Evolutionary conservation across 352 stramenopile species (phyloP).

Genomic region (Pythium scleroteichum): DNA sequence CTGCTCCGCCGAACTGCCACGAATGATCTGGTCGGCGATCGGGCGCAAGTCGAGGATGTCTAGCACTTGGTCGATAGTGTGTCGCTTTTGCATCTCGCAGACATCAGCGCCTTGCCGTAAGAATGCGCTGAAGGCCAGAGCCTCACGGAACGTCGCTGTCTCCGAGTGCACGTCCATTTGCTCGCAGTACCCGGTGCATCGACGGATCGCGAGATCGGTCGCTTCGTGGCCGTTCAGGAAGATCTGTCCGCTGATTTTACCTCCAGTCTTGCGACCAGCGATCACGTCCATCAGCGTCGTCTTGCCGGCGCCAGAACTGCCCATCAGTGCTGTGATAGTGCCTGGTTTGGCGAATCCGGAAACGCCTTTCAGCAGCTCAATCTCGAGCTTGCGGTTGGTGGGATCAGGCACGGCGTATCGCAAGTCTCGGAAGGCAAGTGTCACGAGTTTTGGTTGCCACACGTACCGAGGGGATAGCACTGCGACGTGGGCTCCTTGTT

Average conservation of each 20-base stretch:
- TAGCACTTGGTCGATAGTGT: conserved; percentile 41
- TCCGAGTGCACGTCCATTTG: conserved; percentile 89
- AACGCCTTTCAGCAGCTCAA: conserved; percentile 60
- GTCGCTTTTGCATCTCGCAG: conserved; percentile 30
- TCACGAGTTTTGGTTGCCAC: conserved; percentile 22
- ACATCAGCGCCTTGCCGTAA: conserved; percentile 58
- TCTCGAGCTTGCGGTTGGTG: conserved; percentile 24
- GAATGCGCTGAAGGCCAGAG: conserved; percentile 91
- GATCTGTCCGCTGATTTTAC: conserved; percentile 85
- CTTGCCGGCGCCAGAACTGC: conserved; percentile 82
- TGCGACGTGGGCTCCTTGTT: neutral
- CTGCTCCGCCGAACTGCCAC: conserved; percentile 40
- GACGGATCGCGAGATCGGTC: conserved; percentile 43
- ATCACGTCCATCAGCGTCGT: conserved; percentile 96
- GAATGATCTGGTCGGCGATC: conserved; percentile 35
- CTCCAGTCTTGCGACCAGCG: conserved; percentile 90
- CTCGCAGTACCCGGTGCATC: conserved; percentile 45
- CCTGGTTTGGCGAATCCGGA: conserved; percentile 47
- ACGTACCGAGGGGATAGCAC: neutral
- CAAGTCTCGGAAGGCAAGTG: conserved; percentile 42
- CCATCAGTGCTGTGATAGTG: conserved; percentile 69
- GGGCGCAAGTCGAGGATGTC: conserved; percentile 29
- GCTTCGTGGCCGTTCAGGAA: conserved; percentile 87
- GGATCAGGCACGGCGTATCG: conserved; percentile 39
- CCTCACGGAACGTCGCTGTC: conserved; percentile 90